Conservation (phyloP, 495 filamentous ascomycete species). For the Penicillium bialowiezense region DNA sequence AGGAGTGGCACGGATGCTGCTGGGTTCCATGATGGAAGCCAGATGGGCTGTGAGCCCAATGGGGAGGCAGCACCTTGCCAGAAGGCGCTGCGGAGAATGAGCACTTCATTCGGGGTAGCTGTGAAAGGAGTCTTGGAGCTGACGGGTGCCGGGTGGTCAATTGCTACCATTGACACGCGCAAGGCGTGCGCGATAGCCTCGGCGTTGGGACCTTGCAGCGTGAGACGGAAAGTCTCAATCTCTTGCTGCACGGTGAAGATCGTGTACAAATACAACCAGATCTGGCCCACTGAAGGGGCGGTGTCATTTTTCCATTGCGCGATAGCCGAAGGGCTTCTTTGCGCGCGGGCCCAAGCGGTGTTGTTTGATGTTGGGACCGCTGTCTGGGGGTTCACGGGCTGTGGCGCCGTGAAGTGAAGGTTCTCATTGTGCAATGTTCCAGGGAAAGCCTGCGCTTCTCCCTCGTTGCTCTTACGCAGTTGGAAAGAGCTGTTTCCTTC, state of each 20-base stretch:
- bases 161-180: conserved; percentile 15
- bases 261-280: conserved; percentile 61
- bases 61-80: conserved; percentile 69
- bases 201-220: conserved; percentile 46
- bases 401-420: conserved; percentile 27
- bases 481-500: conserved; percentile 17
- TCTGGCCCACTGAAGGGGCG: conserved; percentile 52
- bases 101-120: conserved; percentile 20
- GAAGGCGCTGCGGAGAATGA: conserved; percentile 49
- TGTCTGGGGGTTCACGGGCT: conserved; percentile 18
- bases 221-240: conserved; percentile 53
- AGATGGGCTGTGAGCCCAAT: conserved; percentile 59
- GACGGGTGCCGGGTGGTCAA: conserved; percentile 42
- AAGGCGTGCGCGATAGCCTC: conserved; percentile 36
- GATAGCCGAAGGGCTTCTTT: conserved; percentile 32
- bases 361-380: conserved; percentile 37
- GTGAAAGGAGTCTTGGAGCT: conserved; percentile 19
- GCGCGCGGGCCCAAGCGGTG: conserved; percentile 44
- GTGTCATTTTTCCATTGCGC: conserved; percentile 35
- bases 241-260: conserved; percentile 52
- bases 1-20: conserved; percentile 17
- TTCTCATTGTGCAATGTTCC: conserved; percentile 31
- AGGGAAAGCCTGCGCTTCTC: conserved; percentile 22
- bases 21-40: conserved; percentile 34
- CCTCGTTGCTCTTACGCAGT: conserved; percentile 23